Conservation (phyloP, 352 stramenopile species). For the Ochromonadaceae sp. region DNA sequence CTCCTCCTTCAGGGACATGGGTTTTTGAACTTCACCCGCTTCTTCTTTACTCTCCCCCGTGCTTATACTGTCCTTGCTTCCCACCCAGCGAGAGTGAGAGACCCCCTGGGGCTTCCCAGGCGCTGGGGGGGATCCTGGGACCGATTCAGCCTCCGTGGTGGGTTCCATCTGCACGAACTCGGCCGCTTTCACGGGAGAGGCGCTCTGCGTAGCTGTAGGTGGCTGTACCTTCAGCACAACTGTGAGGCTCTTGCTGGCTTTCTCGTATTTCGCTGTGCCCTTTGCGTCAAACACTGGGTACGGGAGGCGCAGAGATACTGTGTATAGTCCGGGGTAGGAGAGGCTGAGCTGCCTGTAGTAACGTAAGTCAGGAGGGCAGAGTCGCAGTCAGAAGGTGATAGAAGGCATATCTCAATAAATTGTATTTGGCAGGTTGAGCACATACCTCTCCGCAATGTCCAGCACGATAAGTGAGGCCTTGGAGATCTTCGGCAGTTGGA, state of each 20-base stretch:
- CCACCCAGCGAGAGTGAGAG: not conserved
- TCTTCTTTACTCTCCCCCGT: not conserved
- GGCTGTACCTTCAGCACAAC: slow-evolving; percentile 57
- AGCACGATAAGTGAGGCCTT: not conserved
- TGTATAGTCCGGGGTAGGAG: slow-evolving; percentile 14
- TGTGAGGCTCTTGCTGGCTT: slow-evolving; percentile 45
- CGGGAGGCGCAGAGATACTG: slow-evolving; percentile 43
- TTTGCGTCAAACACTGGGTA: slow-evolving; percentile 56
- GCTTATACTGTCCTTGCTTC: not conserved
- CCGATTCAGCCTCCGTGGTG: not conserved
- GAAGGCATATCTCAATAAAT: not conserved
- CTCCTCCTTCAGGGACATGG: no score
- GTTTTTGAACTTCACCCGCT: no score
- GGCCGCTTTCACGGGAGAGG: not conserved
- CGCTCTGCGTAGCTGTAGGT: slow-evolving; percentile 21
- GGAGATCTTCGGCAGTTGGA: not conserved
- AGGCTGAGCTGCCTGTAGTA: not conserved
- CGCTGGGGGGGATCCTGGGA: not conserved
- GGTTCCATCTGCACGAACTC: not conserved
- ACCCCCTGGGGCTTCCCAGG: not conserved
- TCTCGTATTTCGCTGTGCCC: slow-evolving; percentile 58
- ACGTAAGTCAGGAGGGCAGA: not conserved
- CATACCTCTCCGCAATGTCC: slow-evolving; percentile 2
- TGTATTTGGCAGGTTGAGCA: not conserved
- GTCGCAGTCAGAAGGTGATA: not conserved